Base-by-base conservation (phyloP, 768 basidiomycete species). In the Agrocybe pediades region DNA sequence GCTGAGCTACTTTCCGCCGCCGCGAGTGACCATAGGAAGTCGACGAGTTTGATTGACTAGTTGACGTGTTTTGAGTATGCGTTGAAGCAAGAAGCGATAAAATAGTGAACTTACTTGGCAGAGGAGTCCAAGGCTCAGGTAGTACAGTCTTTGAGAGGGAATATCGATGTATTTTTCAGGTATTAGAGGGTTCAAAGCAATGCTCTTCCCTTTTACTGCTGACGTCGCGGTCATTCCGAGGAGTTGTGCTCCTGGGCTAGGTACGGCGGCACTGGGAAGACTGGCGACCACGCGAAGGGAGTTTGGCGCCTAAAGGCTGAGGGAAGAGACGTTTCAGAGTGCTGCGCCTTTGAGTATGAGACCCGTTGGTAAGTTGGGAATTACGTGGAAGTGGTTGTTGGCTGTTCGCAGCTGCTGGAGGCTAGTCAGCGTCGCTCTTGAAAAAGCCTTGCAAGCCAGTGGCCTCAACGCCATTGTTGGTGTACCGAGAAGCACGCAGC, bases 71-170 rank as follows among this genome's bases (percentile, higher is more conserved):
- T 43, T 26, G 29, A 23, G 52, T 40, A 30, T 51, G 15, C 41
- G 24, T 19, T 45, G 11, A 29, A 27, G 46, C 30, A 16, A 48
- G 3, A 8, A n/a, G 19, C 43, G 21, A 41, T 46, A 39, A n/a
- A n/a, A n/a, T n/a, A 41, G 45, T 24, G 46, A 4, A 54, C 78
- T 50, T 57, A 89, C 92, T 79, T 95, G 92, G 27, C 90, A 76
- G 2, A 93, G 75, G 36, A 86, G 79, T 7, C 87, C 89, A 21
- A 93, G 70, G 55, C 91, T 88, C 41, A 92, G 75, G 57, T 81
- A 80, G 62, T 95, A 92, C 6, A 90, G 79, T 46, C 94, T 79
- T 66, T 93, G 90, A 15, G 90, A 86, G 19, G 90, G 89, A 4
- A 85, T 74, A 63, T 90, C 88, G 25, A 94, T 59, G 64, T 84